Conservation (phyloP, 495 filamentous ascomycete species). For the Extremus antarcticus region DNA sequence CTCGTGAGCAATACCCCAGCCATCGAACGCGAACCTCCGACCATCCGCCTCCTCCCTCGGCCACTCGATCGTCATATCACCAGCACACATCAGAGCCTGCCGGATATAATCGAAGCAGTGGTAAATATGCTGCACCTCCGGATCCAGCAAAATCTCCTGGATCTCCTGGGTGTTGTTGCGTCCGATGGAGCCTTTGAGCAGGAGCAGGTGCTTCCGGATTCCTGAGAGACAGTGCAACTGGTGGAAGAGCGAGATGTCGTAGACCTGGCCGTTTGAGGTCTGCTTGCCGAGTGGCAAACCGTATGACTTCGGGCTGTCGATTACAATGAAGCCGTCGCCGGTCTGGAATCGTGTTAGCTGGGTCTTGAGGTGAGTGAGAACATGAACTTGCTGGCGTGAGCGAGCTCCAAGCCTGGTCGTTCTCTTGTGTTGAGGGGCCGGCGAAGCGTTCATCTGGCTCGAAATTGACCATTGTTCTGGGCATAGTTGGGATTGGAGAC, state of each 20-base stretch:
- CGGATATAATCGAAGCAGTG: conserved; percentile 21
- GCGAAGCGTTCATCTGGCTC: conserved; percentile 12
- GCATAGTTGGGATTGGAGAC: conserved; percentile 2
- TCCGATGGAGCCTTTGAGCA: not conserved
- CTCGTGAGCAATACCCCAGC: conserved; percentile 17
- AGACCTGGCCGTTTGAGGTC: conserved; percentile 1
- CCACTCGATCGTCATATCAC: conserved; percentile 19
- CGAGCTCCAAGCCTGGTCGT: conserved; percentile 12
- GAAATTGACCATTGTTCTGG: conserved; percentile 1
- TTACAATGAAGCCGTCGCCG: conserved; percentile 17
- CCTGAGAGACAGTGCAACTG: conserved; percentile 18
- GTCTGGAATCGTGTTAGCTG: not conserved
- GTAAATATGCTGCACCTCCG: conserved; percentile 6
- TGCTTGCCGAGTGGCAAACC: conserved; percentile 10
- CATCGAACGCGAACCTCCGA: conserved; percentile 13
- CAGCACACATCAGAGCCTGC: conserved; percentile 20
- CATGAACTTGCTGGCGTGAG: not conserved
- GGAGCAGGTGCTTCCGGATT: conserved; percentile 7
- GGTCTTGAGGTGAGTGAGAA: not conserved
- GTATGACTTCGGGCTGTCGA: conserved; percentile 9
- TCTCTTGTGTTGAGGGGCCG: conserved; percentile 3
- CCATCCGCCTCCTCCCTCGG: conserved; percentile 10
- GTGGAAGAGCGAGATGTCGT: conserved; percentile 20
- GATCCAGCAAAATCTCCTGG: not conserved
- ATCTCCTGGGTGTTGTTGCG: not conserved